Evolutionary conservation across 805 yeast genomes (phyloP).

Genomic region (Zygosaccharomyces pseudorouxii): DNA sequence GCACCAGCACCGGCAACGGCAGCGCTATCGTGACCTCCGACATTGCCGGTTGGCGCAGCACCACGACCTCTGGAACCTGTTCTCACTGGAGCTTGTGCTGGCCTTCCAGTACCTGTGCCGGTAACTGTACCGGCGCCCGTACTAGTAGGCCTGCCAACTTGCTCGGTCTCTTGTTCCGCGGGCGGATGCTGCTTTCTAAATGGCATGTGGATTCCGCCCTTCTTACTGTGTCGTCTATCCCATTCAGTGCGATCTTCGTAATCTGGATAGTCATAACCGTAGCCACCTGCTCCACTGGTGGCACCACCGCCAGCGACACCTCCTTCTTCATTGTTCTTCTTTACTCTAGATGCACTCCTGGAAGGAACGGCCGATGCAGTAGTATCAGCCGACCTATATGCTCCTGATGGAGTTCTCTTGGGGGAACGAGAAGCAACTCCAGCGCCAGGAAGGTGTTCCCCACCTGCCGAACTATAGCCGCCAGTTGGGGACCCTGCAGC

Average conservation of each 20-base stretch:
- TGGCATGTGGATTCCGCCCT: slow-evolving; percentile 1
- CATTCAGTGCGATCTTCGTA: not conserved
- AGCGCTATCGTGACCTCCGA: not conserved
- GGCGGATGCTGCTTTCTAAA: not conserved
- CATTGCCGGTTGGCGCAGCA: not conserved
- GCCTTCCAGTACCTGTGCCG: not conserved
- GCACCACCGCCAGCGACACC: slow-evolving; percentile 1
- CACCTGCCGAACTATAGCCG: not conserved
- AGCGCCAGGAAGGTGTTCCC: not conserved
- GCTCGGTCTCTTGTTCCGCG: not conserved
- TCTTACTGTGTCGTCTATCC: slow-evolving; percentile 3
- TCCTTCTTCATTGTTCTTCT: not conserved
- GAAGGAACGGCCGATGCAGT: not conserved
- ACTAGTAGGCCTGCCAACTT: not conserved
- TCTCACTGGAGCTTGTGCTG: not conserved
- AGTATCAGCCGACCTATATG: not conserved
- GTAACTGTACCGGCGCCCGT: not conserved
- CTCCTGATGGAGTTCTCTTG: not conserved
- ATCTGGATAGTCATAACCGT: not conserved
- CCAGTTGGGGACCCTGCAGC: not conserved
- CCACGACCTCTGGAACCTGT: not conserved
- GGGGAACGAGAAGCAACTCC: not conserved
- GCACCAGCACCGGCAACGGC: slow-evolving; percentile 4
- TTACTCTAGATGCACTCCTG: not conserved
- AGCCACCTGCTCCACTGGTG: not conserved